A percentile compares a stretch with the other conserved stretches of the same genome.
phyloP scores from a whole-genome alignment of 1,139 yeast species.

The Saccharomyces hybrid region DNA sequence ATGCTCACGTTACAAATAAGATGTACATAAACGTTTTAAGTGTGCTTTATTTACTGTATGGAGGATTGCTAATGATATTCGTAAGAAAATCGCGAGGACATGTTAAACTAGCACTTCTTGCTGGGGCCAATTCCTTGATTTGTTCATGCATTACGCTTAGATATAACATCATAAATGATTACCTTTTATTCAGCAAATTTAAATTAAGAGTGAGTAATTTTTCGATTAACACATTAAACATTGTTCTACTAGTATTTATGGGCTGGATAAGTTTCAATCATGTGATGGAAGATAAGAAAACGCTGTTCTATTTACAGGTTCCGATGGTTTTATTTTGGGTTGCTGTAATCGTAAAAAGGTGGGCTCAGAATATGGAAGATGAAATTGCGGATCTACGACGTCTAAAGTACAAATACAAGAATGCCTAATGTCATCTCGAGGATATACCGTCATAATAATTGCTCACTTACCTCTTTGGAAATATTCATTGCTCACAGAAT shows the following conservation, averaged over 20 bases:
- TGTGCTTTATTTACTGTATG: slow-evolving; percentile 18
- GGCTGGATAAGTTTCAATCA: slow-evolving; percentile 19
- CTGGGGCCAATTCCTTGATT: slow-evolving; percentile 24
- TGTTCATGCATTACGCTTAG: slow-evolving; percentile 25
- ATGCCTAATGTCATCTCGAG: slow-evolving; percentile 14
- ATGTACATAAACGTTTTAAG: slow-evolving; percentile 17
- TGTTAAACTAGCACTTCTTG: slow-evolving; percentile 9
- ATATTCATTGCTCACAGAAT: not conserved
- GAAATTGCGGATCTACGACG: slow-evolving; percentile 21
- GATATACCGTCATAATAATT: not conserved
- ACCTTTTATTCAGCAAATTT: slow-evolving; percentile 10
- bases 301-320: slow-evolving; percentile 17
- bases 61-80: slow-evolving; percentile 18
- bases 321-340: slow-evolving; percentile 24
- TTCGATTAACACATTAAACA: slow-evolving; percentile 18
- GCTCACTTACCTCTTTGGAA: not conserved
- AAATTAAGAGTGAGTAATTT: slow-evolving; percentile 17
- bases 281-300: slow-evolving; percentile 6
- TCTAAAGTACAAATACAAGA: slow-evolving; percentile 28
- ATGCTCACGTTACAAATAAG: slow-evolving; percentile 18
- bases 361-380: slow-evolving; percentile 19
- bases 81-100: slow-evolving; percentile 7
- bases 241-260: slow-evolving; percentile 18
- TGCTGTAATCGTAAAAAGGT: slow-evolving; percentile 16
- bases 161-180: slow-evolving; percentile 22